A percentile compares a stretch with the other conserved stretches of the same genome.
Conservation (phyloP, 2,329 filamentous ascomycete genomes). For the Colletotrichum tofieldiae region DNA sequence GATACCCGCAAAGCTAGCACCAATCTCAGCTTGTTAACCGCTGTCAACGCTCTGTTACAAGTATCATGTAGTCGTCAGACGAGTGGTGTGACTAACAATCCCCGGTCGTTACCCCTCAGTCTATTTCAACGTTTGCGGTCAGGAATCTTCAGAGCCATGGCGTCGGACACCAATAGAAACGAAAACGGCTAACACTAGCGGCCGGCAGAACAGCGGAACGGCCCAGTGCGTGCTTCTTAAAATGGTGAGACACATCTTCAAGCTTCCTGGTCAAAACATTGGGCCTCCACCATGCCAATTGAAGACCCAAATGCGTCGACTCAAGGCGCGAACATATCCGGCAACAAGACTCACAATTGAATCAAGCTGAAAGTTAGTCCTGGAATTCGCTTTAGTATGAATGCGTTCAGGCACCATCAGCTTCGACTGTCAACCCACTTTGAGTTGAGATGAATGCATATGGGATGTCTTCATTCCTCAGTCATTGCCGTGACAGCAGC, state of each 20-base stretch:
- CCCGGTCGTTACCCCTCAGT: background rate
- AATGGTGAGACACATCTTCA: slow-evolving; percentile 1
- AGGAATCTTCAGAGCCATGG: too few species aligned
- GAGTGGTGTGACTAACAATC: background rate
- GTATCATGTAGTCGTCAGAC: background rate
- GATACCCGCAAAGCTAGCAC: background rate
- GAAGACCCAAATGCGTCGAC: background rate
- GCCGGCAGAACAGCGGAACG: background rate
- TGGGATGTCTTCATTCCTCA: background rate
- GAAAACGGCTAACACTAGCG: background rate
- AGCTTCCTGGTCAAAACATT: background rate
- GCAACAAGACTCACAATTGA: too few species aligned
- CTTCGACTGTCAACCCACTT: background rate
- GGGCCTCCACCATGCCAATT: background rate
- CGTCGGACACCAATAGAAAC: background rate
- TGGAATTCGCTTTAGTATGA: too few species aligned
- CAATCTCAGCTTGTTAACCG: background rate
- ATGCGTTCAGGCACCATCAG: background rate
- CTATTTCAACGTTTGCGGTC: background rate
- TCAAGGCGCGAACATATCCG: background rate
- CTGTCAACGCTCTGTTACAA: too few species aligned
- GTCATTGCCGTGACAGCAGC: background rate
- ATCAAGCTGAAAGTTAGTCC: background rate
- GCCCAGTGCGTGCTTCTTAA: background rate
- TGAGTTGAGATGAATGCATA: background rate